These are phyloP conservation scores for Boletellus sp. DNA, from an alignment of 768 basidiomycete genomes.

Conservation along the genomic window DNA sequence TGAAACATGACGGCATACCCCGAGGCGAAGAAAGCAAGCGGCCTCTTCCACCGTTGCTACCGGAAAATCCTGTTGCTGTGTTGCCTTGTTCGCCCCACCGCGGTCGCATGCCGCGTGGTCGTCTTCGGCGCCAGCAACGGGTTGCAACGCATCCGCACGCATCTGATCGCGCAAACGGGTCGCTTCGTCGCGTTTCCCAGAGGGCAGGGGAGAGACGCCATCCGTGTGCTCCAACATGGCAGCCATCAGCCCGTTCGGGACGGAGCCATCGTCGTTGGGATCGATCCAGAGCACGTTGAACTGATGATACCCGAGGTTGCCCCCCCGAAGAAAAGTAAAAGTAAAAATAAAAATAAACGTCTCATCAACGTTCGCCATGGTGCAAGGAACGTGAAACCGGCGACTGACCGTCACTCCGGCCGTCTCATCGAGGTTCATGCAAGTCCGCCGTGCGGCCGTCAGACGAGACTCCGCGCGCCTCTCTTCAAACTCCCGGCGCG, in stretches of 20 bases:
- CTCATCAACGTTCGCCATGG: constrained; percentile 7
- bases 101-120: constrained; percentile 29
- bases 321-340: no score
- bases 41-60: constrained; percentile 64
- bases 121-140: constrained; percentile 36
- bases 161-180: constrained; percentile 69
- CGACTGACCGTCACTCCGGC: constrained; percentile 49
- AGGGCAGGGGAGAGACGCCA: constrained; percentile 2
- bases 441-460: constrained; percentile 69
- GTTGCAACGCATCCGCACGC: constrained; percentile 66
- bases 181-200: constrained; percentile 20
- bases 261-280: constrained; percentile 57
- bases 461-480: constrained; percentile 70
- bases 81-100: constrained; percentile 14
- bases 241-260: constrained; percentile 64
- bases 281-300: constrained; percentile 83
- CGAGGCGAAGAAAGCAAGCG: constrained; percentile 60
- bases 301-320: constrained; percentile 42
- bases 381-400: not conserved
- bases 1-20: constrained; percentile 38
- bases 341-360: no score
- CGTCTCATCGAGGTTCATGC: constrained; percentile 70
- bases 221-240: constrained; percentile 45
- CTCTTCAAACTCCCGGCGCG: constrained; percentile 71
- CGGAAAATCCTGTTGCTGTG: constrained; percentile 38